Evolutionary conservation across 176 grass and related monocot species (phyloP).

Genomic region (Elymus sibiricus): DNA sequence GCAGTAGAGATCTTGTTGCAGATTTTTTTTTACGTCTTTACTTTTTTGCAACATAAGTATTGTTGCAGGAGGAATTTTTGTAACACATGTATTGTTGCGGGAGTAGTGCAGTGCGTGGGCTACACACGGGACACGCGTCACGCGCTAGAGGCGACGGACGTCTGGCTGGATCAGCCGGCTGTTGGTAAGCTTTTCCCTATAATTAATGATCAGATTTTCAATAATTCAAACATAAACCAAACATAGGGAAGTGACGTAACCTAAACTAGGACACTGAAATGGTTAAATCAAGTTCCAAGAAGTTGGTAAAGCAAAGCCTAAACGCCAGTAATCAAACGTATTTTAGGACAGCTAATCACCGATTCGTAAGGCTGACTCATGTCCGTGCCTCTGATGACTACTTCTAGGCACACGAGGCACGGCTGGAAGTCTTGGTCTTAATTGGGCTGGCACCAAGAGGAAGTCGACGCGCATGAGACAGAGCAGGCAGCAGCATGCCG

Average conservation of each 20-base stretch:
- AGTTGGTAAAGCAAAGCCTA: not conserved
- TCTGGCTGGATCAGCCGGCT: too few species aligned
- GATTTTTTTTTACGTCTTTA: too few species aligned
- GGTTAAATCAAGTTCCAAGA: constrained; percentile 4
- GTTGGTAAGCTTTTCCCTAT: too few species aligned
- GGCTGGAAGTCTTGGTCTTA: not conserved
- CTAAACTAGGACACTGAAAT: constrained; percentile 11
- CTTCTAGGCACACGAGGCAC: not conserved
- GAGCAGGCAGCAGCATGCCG: not conserved
- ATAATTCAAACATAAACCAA: constrained; percentile 10
- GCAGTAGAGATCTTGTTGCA: too few species aligned
- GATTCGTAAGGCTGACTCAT: not conserved
- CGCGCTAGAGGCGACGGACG: too few species aligned
- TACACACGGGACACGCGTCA: too few species aligned
- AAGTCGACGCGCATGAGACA: not conserved
- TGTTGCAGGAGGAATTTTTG: too few species aligned
- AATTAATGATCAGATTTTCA: not conserved
- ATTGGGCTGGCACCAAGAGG: not conserved
- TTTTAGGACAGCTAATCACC: not conserved
- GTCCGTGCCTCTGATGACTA: not conserved
- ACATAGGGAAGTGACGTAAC: not conserved
- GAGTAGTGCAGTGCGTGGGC: too few species aligned
- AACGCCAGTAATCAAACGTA: not conserved
- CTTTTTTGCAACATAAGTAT: too few species aligned
- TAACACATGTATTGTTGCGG: too few species aligned